Evolutionary conservation across 2,329 filamentous ascomycete species (phyloP), one percentile per base, ranked within the genome.

Genomic region (Fusarium sp.): DNA sequence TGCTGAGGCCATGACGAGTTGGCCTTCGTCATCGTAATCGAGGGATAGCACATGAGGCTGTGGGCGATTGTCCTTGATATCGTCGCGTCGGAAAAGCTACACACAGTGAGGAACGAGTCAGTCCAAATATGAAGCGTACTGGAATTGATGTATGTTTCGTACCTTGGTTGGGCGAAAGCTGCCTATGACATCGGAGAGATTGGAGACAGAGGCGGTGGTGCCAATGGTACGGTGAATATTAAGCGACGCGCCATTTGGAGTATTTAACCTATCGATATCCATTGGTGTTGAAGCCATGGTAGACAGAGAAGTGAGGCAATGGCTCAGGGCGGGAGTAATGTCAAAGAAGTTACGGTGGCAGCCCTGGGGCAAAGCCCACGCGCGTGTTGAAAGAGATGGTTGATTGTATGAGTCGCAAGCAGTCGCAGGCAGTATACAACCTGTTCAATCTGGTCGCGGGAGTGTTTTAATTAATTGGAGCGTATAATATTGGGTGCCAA

Each of bases 11-110:
- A 99, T 94, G 65, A 97, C 88, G 53, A 95, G 92, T 81, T 98
- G 94, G 80, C 96, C 96, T 45, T 93, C 92, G 83, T 98, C 95
- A 81, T 98, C 95, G 79, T 97, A 99, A 84, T 99, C 95, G 75
- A 99, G 89, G 3, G 95, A 98, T 12, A 96, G 92, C 65, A 98
- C 90, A 71, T 90, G 87, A 7, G 91, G 89, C 54, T 86, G 84
- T 13, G 85, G 81, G 63, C 83, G 83, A 62, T 81, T 82, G 49
- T 87, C 86, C 74, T 87, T 88, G 42, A 84, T 73, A 67, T 88
- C 86, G 44, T 89, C 85, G 64, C 89, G 86, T 48, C 84, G 85
- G 73, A 92, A 91, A 20, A 91, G 86, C 80, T 82, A 38, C 9
- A n/a, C 11, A 14, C 3, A 18, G n/a, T 6, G 17, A 18, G 8